Evolutionary conservation across 192 early-diverging fungal species (phyloP), one percentile per base, ranked within the genome.

Genomic region (Entomortierella lignicola): DNA sequence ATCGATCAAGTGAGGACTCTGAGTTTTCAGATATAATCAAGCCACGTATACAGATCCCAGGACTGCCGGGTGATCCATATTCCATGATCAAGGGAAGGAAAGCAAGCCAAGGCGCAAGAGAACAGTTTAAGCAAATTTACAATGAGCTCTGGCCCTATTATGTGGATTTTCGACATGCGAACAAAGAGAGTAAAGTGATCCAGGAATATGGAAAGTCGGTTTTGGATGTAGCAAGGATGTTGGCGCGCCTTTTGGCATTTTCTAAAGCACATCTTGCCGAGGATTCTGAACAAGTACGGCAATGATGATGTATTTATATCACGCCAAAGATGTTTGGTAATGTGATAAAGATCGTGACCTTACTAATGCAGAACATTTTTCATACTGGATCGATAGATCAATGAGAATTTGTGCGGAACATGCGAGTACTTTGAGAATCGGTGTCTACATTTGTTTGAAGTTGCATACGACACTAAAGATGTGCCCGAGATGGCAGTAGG

Each of bases 361-460:
- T 27, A 26, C 21, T 37, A 26, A 27, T 1, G n/a, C n/a, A n/a
- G 21, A 47, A 17, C 1, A 42, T 13, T 10, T 54, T 54, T 4
- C 7, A 53, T 59, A 10, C 15, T 34, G 17, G 34, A 8, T 52
- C n/a, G 32, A 39, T 71, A 88, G 87, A 71, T 88, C 29, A 88
- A 88, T 63, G 83, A 80, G 52, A 73, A 82, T 13, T 63, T 93
- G 4, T 84, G 88, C n/a, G 90, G 89, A 0, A 88, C 90, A 18
- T 88, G 90, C 48, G 90, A 94, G 69, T 95, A 93, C 80, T 95
- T 92, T 80, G 93, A 94, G 79, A 91, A 86, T 31, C 86, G 89
- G 27, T 77, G 72, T 56, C 71, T 95, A 27, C 90, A 89, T 63
- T 82, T 93, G 66, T 95, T 95, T 77, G 93, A 95, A 62, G 79